phyloP scores from a whole-genome alignment of 176 grass and related monocot species.

The Pharus latifolius region DNA sequence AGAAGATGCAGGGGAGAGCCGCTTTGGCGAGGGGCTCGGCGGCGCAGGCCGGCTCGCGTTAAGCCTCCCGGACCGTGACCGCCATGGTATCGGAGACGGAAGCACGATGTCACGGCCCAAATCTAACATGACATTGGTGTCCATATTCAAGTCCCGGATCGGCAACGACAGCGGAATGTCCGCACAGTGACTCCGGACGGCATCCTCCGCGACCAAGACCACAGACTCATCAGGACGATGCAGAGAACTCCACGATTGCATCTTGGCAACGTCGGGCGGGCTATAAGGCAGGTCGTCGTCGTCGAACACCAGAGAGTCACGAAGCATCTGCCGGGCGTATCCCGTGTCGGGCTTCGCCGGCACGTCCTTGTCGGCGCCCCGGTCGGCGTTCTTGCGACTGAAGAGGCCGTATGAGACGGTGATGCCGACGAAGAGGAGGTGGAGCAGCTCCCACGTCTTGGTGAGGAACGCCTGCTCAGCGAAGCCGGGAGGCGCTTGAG shows the following conservation, averaged over 20 bases:
- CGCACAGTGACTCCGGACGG: neutral
- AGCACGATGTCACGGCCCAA: constrained; percentile 52
- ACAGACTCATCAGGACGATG: constrained; percentile 27
- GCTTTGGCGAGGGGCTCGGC: constrained; percentile 18
- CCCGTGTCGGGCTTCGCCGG: constrained; percentile 32
- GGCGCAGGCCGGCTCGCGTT: constrained; percentile 11
- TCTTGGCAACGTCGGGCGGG: neutral
- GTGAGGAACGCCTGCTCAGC: constrained; percentile 41
- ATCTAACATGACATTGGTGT: too few relatives aligned
- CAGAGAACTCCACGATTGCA: constrained; percentile 57
- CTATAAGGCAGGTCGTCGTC: constrained; percentile 18
- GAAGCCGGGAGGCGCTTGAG: constrained; percentile 38
- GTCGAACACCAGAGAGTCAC: constrained; percentile 37
- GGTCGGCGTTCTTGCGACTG: constrained; percentile 54
- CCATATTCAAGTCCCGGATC: constrained; percentile 50
- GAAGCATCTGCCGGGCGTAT: constrained; percentile 54
- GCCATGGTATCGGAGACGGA: constrained; percentile 89
- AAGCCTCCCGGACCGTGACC: constrained; percentile 39
- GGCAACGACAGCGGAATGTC: constrained; percentile 40
- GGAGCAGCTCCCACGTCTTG: constrained; percentile 78
- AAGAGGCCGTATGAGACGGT: constrained; percentile 87
- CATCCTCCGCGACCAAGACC: constrained; percentile 25
- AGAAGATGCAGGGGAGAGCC: constrained; percentile 43
- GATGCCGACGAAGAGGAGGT: constrained; percentile 82
- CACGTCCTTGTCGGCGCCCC: too few relatives aligned